Conservation (phyloP, 352 stramenopile genomes). For the Aphanomyces cochlioides region DNA sequence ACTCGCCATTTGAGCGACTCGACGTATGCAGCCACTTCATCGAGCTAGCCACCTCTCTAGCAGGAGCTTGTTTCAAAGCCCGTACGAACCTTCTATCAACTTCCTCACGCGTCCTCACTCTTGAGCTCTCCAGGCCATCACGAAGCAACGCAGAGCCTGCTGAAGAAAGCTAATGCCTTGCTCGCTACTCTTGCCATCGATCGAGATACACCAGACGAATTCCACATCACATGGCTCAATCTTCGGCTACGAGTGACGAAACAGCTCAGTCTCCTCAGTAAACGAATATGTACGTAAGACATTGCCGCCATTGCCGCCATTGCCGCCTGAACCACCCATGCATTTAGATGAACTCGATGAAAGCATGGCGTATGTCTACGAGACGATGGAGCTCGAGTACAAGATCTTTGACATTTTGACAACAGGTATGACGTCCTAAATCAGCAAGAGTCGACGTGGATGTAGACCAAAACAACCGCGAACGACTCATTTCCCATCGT, state of each 20-base stretch:
- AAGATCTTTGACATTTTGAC: slow-evolving; percentile 16
- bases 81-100: neutral
- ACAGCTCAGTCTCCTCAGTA: slow-evolving; percentile 2
- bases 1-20: neutral
- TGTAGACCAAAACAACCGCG: slow-evolving; percentile 6
- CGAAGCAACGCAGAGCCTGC: neutral
- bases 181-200: neutral
- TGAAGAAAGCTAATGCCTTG: slow-evolving; percentile 4
- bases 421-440: neutral
- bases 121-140: neutral
- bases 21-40: slow-evolving; percentile 8
- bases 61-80: neutral
- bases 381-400: slow-evolving; percentile 17
- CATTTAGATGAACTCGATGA: slow-evolving; percentile 18
- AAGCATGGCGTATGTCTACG: slow-evolving; percentile 15
- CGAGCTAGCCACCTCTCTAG: neutral
- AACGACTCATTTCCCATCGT: slow-evolving; percentile 4
- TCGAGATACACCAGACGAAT: neutral
- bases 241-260: slow-evolving; percentile 5
- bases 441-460: neutral
- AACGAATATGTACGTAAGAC: slow-evolving; percentile 3
- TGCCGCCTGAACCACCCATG: neutral
- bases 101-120: neutral
- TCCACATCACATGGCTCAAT: slow-evolving; percentile 10
- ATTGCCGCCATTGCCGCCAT: neutral